phyloP scores from a whole-genome alignment of 2,329 filamentous ascomycete species.

The Pseudomassariella vexata region DNA sequence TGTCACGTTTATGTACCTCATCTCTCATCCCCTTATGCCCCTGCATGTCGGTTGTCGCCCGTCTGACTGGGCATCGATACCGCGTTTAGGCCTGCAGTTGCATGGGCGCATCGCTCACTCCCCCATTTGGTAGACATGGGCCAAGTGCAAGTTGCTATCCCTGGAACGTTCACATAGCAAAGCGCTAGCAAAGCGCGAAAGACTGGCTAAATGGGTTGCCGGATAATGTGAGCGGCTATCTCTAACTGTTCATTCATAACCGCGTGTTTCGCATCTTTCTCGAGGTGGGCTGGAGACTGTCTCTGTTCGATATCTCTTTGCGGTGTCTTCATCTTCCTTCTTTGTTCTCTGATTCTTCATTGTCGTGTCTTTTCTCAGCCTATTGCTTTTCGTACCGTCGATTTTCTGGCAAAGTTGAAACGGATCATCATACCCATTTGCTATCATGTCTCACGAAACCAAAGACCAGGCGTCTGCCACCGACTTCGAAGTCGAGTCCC shows the following conservation, averaged over 20 bases:
- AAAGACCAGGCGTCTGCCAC: conserved; percentile 38
- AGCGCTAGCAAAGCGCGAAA: not conserved
- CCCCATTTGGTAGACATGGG: too few relatives aligned
- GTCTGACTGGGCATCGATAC: conserved; percentile 5
- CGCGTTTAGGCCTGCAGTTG: conserved; percentile 4
- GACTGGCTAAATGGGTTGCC: conserved; percentile 7
- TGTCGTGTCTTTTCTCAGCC: conserved; percentile 3
- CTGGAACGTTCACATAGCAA: too few relatives aligned
- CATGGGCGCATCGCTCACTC: conserved; percentile 12
- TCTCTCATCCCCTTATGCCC: conserved; percentile 1
- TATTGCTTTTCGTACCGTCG: conserved; percentile 1
- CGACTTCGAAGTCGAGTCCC: conserved; percentile 43
- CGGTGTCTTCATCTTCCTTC: conserved; percentile 7
- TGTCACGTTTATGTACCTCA: conserved; percentile 3
- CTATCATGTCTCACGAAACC: conserved; percentile 23
- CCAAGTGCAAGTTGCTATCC: conserved; percentile 5
- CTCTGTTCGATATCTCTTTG: conserved; percentile 12
- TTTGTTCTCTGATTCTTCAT: conserved; percentile 8
- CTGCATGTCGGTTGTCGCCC: conserved; percentile 12
- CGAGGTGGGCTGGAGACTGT: conserved; percentile 9
- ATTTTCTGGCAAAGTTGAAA: conserved; percentile 14
- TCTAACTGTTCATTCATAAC: conserved; percentile 17
- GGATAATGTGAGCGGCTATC: conserved; percentile 12
- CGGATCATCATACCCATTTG: conserved; percentile 6
- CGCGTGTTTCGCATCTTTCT: conserved; percentile 12